Percentiles rank a stretch among this genome's conserved stretches.
These are phyloP conservation scores for Breviolum minutum DNA, from an alignment of 73 alveolate genomes.

Conservation along the genomic window DNA sequence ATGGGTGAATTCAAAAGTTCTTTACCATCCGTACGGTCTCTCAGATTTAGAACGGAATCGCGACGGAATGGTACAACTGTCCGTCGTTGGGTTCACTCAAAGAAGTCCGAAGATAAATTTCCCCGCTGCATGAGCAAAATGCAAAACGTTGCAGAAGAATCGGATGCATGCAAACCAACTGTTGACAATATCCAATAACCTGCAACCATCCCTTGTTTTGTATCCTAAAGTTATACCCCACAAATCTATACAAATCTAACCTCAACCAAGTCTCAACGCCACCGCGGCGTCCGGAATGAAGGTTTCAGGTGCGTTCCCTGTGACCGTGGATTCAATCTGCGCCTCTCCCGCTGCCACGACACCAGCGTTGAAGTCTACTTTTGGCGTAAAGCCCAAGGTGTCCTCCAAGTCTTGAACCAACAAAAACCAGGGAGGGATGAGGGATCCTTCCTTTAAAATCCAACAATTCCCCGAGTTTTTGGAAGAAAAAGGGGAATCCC, in stretches of 20 bases:
- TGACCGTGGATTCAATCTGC: slow-evolving; percentile 94
- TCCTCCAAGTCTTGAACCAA: neutral
- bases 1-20: no score
- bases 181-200: no score
- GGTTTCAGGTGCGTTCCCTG: slow-evolving; percentile 83
- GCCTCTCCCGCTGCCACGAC: slow-evolving; percentile 95
- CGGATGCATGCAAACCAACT: no score
- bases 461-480: neutral
- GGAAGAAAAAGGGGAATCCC: neutral
- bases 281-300: slow-evolving; percentile 33
- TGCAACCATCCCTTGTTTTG: no score
- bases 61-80: no score
- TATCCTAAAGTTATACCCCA: neutral
- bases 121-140: no score
- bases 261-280: slow-evolving; percentile 33
- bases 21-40: no score
- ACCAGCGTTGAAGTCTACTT: slow-evolving; percentile 95
- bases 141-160: no score
- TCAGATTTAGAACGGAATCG: no score
- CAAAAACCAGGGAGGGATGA: neutral
- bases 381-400: slow-evolving; percentile 93
- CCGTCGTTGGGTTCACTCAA: no score
- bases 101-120: no score
- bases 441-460: no score
- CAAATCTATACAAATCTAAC: neutral